These are phyloP conservation scores for Fonsecaea erecta DNA, from an alignment of 2,329 filamentous ascomycete species.

Conservation along the genomic window DNA sequence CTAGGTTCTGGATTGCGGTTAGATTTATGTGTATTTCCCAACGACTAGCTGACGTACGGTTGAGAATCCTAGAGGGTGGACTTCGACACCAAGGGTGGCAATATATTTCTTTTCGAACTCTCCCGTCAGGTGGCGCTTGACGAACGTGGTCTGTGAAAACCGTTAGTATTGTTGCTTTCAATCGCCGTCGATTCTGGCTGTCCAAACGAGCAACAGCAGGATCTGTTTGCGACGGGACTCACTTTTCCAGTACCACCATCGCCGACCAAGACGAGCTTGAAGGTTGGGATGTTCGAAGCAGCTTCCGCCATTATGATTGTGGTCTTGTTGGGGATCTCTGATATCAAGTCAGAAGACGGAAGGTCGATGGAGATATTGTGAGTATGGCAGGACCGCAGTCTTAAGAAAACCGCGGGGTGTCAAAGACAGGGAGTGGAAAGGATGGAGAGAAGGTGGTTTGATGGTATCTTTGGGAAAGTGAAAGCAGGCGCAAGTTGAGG, in stretches of 20 bases:
- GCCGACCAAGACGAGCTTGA: conserved; percentile 99
- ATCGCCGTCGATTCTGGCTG: not conserved
- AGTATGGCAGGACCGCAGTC: conserved; percentile 9
- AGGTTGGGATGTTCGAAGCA: conserved; percentile 69
- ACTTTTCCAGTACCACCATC: conserved; percentile 99
- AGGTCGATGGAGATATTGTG: conserved; percentile 39
- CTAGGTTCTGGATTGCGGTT: conserved; percentile 70
- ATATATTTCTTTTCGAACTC: conserved; percentile 99
- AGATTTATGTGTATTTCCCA: conserved; percentile 18
- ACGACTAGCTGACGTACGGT: conserved; percentile 72
- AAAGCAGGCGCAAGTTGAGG: conserved; percentile 22
- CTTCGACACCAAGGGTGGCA: conserved; percentile 98
- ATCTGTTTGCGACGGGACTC: conserved; percentile 31
- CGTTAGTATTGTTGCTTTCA: conserved; percentile 16
- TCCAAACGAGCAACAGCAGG: not conserved
- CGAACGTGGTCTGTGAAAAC: conserved; percentile 84
- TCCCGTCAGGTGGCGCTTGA: conserved; percentile 99
- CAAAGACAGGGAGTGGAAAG: conserved; percentile 5
- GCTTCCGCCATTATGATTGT: conserved; percentile 65
- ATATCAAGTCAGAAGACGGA: conserved; percentile 29
- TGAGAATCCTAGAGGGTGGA: conserved; percentile 96
- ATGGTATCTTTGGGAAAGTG: conserved; percentile 11
- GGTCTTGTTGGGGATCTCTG: conserved; percentile 35
- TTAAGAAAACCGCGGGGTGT: conserved; percentile 5
- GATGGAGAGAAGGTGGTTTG: conserved; percentile 14